These are phyloP conservation scores for Colletotrichum orbiculare DNA, from an alignment of 2,329 filamentous ascomycete genomes.

Conservation along the genomic window DNA sequence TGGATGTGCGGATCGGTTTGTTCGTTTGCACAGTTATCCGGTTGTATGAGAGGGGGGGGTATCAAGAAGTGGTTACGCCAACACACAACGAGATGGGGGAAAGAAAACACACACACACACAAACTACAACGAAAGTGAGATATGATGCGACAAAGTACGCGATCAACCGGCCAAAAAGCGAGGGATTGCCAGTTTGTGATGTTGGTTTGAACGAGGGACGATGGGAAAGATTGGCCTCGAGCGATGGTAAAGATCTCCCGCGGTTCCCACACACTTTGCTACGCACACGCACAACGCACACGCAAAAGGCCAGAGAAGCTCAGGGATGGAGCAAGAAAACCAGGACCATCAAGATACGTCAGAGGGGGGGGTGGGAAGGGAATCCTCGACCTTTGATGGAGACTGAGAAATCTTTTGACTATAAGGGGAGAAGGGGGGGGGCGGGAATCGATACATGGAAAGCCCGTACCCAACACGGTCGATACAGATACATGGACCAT, in stretches of 20 bases:
- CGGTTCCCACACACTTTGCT: conserved; percentile 22
- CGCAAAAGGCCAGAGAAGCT: conserved; percentile 14
- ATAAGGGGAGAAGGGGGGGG: conserved; percentile 13
- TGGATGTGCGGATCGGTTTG: no score
- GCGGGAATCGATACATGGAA: conserved; percentile 26
- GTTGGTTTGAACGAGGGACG: conserved; percentile 29
- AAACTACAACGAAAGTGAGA: conserved; percentile 11
- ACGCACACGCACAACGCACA: conserved; percentile 8
- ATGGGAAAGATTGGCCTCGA: conserved; percentile 25
- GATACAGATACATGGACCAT: no score
- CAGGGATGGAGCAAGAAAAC: conserved; percentile 25
- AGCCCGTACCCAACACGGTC: no score
- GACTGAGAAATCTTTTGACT: conserved; percentile 30
- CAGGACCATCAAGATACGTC: conserved; percentile 31
- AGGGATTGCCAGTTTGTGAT: conserved; percentile 29
- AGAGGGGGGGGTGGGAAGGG: conserved; percentile 23
- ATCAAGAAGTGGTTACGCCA: conserved; percentile 18
- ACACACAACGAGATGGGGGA: not conserved
- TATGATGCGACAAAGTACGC: conserved; percentile 9
- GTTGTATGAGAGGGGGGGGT: not conserved
- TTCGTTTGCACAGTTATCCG: no score
- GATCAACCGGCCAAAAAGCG: conserved; percentile 33
- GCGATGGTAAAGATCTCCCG: conserved; percentile 31
- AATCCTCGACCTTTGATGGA: conserved; percentile 28
- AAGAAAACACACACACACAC: conserved; percentile 4